Base-by-base conservation (phyloP, 2,329 filamentous ascomycete species). In the Lachnellula cervina region DNA sequence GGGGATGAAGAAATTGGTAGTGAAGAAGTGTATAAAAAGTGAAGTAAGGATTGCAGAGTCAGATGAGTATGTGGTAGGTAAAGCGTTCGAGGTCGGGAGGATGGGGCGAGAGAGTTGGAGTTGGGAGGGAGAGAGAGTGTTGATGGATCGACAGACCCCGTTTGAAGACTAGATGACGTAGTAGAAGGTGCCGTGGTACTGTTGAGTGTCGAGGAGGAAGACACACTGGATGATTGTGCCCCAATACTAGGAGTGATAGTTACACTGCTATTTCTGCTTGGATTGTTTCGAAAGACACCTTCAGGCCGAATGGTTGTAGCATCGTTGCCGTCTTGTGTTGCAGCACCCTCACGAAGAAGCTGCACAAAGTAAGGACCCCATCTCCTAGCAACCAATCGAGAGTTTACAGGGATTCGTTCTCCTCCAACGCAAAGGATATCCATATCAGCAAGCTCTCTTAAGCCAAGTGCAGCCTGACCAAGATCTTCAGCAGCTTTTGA, bases 331-430 rank as follows among this genome's bases (percentile, higher is more conserved):
- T 88, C 86, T 55, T 87, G 81, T 13, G 83, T 84, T 1, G 84
- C 79, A 2, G 88, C 84, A 4, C 80, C 78, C 71, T 97, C 92
- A 28, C 89, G 84, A 9, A 97, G 78, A 1, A 99, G 80, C 69
- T 96, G 90, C 54, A 96, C 90, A 73, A 99, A 97, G 70, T 96
- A 97, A 0, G 91, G 90, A 0, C 94, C 94, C 94, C 94, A 99
- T 68, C 94, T 80, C 28, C 90, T 83, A 9, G 89, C 87, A 16
- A 97, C 80, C 16, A 99, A 82, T 55, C 91, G 84, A 6, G 94
- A 97, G 71, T 96, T 99, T 63, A 97, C 89, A 0, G 94, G 90
- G 62, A 97, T 90, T 17, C 92, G 84, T 69, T 97, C 93, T 21
- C 93, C 93, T 19, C 89, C 88, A 43, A 96, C 86, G 51, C 93